phyloP scores from a whole-genome alignment of 345 rosid species.

The Psidium friedrichsthalianum region DNA sequence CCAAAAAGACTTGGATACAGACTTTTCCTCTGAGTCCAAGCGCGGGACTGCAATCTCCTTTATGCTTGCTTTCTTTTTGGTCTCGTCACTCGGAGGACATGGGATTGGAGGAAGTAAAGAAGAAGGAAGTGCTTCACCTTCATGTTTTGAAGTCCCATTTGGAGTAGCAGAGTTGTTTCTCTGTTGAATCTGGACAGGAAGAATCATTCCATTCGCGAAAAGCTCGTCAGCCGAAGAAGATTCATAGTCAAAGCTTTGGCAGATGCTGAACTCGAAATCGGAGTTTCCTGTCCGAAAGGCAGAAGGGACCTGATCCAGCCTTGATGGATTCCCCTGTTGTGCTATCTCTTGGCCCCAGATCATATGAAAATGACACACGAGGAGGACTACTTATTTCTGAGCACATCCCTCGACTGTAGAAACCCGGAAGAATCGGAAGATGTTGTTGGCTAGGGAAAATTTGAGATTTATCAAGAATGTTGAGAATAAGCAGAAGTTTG shows the following conservation, averaged over 20 bases:
- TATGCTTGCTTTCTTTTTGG: not conserved
- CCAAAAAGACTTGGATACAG: not conserved
- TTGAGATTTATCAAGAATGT: not conserved
- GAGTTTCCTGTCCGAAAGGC: not conserved
- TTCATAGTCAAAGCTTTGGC: not conserved
- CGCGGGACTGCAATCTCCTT: not conserved
- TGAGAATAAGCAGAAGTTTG: not conserved
- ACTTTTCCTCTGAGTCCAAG: not conserved
- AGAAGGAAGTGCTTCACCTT: not conserved
- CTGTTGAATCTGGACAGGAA: conserved; percentile 1
- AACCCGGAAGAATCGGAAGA: not conserved
- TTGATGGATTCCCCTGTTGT: not conserved
- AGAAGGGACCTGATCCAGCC: not conserved
- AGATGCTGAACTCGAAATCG: conserved; percentile 5
- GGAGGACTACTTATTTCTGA: not conserved
- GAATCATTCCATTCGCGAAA: conserved; percentile 6
- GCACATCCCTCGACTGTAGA: not conserved
- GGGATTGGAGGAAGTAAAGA: not conserved
- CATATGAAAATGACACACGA: conserved; percentile 1
- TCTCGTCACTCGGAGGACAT: not conserved
- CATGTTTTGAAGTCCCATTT: not conserved
- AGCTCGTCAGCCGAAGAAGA: conserved; percentile 4
- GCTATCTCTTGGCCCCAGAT: not conserved
- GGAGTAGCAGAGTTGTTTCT: not conserved
- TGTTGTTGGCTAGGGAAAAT: not conserved